Evolutionary conservation across 2,329 filamentous ascomycete genomes (phyloP), one percentile per base, ranked within the genome.

Genomic region (Xylaria sp.): DNA sequence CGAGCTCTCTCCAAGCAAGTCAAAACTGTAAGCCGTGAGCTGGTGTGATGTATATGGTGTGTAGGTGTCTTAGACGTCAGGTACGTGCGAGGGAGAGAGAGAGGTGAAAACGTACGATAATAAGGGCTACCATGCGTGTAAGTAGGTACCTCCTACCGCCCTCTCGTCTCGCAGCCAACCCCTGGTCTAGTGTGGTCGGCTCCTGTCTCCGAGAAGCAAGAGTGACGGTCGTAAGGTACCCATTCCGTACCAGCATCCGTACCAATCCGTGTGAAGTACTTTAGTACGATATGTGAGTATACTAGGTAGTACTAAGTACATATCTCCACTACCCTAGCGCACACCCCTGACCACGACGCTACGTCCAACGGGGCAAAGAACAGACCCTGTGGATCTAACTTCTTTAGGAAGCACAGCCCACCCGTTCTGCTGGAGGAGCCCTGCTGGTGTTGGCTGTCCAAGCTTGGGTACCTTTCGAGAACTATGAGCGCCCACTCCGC

Each of bases 131-230:
- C 40, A 55, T 37, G 52, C 58, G 52, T 55, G 52, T 44, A 21
- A 52, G 44, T 44, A 58, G 46, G 19, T 54, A 63, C 57, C 43
- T 53, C 52, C 51, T 33, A 19, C 43, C 27, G 4, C 44, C 49
- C 27, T 37, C 41, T 52, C 56, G 51, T 56, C 57, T 56, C 47
- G 25, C 29, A 47, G 37, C 29, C 21, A 11, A 41, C 56, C 58
- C 62, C 59, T 53, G 55, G 57, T 57, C 64, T 60, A 60, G 62
- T 63, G 46, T 55, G 21, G 64, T 66, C 64, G 64, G 64, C 56
- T 67, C 64, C 56, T 10, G 55, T 58, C 64, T 67, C 64, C 64
- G 64, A 65, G 48, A 52, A 23, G 48, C 54, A 67, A 67, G 60
- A 67, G 46, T 19, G 62, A 65, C 64, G 46, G 64, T 67, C 64